phyloP scores from a whole-genome alignment of 805 yeast genomes.

The Isabelozyma rhagii region DNA sequence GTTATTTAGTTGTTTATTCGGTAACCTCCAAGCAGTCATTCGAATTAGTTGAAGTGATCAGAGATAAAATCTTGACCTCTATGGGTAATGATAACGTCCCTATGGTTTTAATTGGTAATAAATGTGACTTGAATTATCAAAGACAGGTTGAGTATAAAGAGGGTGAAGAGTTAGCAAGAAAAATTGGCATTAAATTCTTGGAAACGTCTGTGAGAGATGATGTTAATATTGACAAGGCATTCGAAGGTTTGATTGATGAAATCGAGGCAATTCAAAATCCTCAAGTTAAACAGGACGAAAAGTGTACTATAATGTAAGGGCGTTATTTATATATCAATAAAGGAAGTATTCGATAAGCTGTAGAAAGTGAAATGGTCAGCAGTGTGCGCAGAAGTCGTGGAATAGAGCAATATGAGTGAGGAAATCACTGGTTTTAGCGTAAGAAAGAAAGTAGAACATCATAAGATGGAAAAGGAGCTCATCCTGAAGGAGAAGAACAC shows the following conservation, averaged over 20 bases:
- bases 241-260: conserved; percentile 53
- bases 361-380: not conserved
- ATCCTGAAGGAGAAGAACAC: too few species aligned
- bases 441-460: too few species aligned
- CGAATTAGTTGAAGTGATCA: conserved; percentile 68
- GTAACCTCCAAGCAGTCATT: conserved; percentile 76
- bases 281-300: conserved; percentile 42
- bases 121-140: conserved; percentile 58
- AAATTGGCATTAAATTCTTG: conserved; percentile 43
- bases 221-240: conserved; percentile 47
- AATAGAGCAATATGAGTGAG: not conserved
- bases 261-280: conserved; percentile 66
- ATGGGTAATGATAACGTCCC: conserved; percentile 49
- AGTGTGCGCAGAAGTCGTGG: not conserved
- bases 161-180: conserved; percentile 39
- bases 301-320: conserved; percentile 46
- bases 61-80: conserved; percentile 80
- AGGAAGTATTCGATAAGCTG: not conserved
- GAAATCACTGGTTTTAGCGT: too few species aligned
- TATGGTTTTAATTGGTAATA: conserved; percentile 64
- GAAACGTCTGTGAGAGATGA: conserved; percentile 51
- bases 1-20: conserved; percentile 77
- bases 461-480: too few species aligned
- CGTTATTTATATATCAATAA: not conserved
- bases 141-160: conserved; percentile 64